Base-by-base conservation (phyloP, 208 protist genomes). In the Acanthamoeba sp. region DNA sequence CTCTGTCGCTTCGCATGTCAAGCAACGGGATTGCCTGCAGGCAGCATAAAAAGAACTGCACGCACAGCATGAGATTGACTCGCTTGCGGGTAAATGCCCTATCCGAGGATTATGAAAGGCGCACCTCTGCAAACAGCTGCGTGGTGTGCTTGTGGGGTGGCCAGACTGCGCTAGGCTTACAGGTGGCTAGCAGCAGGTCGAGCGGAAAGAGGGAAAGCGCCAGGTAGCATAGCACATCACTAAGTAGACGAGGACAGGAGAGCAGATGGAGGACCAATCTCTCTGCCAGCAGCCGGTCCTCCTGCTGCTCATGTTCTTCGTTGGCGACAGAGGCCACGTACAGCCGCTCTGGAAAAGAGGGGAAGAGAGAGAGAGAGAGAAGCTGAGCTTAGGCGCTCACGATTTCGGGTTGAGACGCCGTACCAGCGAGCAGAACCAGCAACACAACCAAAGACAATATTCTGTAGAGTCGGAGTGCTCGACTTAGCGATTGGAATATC, bases 21-120 rank as follows among this genome's bases (percentile, higher is more conserved):
- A 87, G 78, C 45, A 87, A 24, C 7, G 78, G 78, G 12, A 87
- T 59, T 3, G 78, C 78, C 36, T 87, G 78, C 5, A 87, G 42
- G 5, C 38, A 27, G 27, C 38, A 59, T 45, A 87, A 16, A 38
- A 87, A 87, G 78, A 87, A 59, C 78, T 87, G 73, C 24, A 84
- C 9, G 32, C 7, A 45, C 59, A 45, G 71, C n/a, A 48, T 80
- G 16, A 5, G 7, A n/a, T n/a, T n/a, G n/a, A n/a, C n/a, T n/a
- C n/a, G n/a, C n/a, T n/a, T n/a, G n/a, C n/a, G n/a, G n/a, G n/a
- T n/a, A n/a, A n/a, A n/a, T n/a, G n/a, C n/a, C n/a, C n/a, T n/a
- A n/a, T n/a, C n/a, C n/a, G n/a, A n/a, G n/a, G n/a, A n/a, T 80
- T 32, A 22, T 14, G 59, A 69, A 6, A 27, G 29, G 27, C 45